Conservation (phyloP, 2,329 filamentous ascomycete species). For the Daldinia sp. region DNA sequence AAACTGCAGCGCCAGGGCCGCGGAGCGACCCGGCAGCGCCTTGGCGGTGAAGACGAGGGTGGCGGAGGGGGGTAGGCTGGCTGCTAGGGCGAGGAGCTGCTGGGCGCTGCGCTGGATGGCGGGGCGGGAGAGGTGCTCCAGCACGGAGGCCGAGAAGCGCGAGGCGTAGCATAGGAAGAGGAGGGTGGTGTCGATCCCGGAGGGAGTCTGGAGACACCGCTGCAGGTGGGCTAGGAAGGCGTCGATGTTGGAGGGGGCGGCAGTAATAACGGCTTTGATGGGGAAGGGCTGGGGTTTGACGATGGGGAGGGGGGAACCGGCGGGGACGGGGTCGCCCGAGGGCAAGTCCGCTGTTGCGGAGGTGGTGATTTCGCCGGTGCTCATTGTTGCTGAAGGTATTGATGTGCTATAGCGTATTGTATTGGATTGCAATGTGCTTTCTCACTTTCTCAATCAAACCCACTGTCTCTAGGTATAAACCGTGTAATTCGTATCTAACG, state of each 20-base stretch:
- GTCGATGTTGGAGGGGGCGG: slow-evolving; percentile 55
- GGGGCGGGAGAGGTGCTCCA: slow-evolving; percentile 63
- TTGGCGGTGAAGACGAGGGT: slow-evolving; percentile 54
- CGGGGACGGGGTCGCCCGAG: slow-evolving; percentile 49
- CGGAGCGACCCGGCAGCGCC: slow-evolving; percentile 49
- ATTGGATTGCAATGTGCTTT: no score
- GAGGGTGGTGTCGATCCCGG: slow-evolving; percentile 74
- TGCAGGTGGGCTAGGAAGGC: slow-evolving; percentile 64
- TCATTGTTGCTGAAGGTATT: slow-evolving; percentile 38
- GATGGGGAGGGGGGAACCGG: slow-evolving; percentile 37
- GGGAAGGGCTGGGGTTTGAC: slow-evolving; percentile 41
- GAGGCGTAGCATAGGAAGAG: slow-evolving; percentile 74
- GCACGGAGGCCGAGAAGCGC: slow-evolving; percentile 60
- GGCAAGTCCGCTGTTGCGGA: slow-evolving; percentile 47
- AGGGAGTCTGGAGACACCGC: slow-evolving; percentile 72
- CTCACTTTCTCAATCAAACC: no score
- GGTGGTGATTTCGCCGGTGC: slow-evolving; percentile 37
- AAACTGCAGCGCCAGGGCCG: slow-evolving; percentile 57
- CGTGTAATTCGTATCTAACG: not conserved
- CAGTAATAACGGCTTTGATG: slow-evolving; percentile 45
- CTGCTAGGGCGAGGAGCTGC: slow-evolving; percentile 61
- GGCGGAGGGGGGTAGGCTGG: slow-evolving; percentile 59
- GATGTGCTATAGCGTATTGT: no score
- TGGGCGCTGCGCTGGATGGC: slow-evolving; percentile 63
- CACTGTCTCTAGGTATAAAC: no score